Evolutionary conservation across 2,329 filamentous ascomycete genomes (phyloP).

Genomic region (Thelonectria olida): DNA sequence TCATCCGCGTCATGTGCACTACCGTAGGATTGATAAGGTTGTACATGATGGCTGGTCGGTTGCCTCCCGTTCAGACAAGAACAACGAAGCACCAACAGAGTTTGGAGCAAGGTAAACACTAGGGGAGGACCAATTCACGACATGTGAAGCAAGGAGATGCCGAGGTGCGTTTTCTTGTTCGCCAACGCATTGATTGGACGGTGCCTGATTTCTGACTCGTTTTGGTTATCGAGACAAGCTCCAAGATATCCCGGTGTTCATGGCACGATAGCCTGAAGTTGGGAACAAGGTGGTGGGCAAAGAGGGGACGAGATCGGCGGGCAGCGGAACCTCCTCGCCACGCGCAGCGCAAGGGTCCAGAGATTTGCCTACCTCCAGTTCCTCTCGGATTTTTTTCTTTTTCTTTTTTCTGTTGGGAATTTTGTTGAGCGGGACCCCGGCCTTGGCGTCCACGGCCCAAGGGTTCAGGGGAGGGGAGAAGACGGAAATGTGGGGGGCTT

Average conservation of each 20-base stretch:
- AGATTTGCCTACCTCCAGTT: slow-evolving; percentile 25
- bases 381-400: slow-evolving; percentile 24
- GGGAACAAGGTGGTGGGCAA: background rate
- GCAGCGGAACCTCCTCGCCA: background rate
- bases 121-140: background rate
- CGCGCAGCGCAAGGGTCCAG: slow-evolving; percentile 10
- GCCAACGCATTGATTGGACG: slow-evolving; percentile 4
- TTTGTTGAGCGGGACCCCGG: slow-evolving; percentile 45
- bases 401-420: slow-evolving; percentile 48
- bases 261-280: slow-evolving; percentile 1
- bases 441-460: slow-evolving; percentile 29
- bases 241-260: background rate
- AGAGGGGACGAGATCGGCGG: slow-evolving; percentile 16
- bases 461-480: slow-evolving; percentile 26
- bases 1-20: slow-evolving; percentile 2
- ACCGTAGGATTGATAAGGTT: background rate
- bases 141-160: slow-evolving; percentile 10
- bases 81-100: background rate
- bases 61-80: background rate
- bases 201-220: slow-evolving; percentile 3
- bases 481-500: slow-evolving; percentile 1
- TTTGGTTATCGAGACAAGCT: slow-evolving; percentile 6
- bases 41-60: background rate
- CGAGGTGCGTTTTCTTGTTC: slow-evolving; percentile 10
- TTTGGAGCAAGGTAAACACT: background rate